Conservation (phyloP, 208 protist species). For the Leishmania turanica region DNA sequence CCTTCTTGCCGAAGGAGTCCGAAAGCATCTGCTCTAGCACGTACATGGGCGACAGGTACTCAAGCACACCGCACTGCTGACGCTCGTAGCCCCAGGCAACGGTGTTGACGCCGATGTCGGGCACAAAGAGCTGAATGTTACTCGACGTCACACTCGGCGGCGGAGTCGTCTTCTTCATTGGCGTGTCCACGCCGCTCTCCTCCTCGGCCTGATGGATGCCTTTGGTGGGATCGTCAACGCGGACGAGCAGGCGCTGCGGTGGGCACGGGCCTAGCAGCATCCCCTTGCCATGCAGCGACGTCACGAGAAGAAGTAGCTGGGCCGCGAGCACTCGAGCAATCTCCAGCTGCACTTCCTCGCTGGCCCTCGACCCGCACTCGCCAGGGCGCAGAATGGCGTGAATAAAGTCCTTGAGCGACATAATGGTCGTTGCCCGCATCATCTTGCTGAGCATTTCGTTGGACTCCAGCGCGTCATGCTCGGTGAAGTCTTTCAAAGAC, state of each 20-base stretch:
- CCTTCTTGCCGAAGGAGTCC: constrained; percentile 38
- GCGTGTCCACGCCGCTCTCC: constrained; percentile 18
- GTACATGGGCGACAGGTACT: constrained; percentile 81
- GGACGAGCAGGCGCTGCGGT: constrained; percentile 71
- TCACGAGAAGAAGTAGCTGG: constrained; percentile 74
- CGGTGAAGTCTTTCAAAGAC: constrained; percentile 25
- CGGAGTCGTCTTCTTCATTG: constrained; percentile 17
- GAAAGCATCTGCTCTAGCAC: constrained; percentile 70
- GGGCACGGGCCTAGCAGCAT: constrained; percentile 78
- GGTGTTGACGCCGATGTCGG: constrained; percentile 66
- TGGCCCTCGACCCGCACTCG: constrained; percentile 15
- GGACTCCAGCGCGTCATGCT: constrained; percentile 47
- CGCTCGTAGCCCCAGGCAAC: constrained; percentile 79
- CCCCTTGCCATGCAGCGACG: constrained; percentile 78
- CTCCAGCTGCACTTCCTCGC: constrained; percentile 57
- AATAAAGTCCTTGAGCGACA: constrained; percentile 80
- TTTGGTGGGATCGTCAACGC: constrained; percentile 36
- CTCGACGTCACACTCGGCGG: constrained; percentile 32
- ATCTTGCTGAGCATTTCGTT: constrained; percentile 56
- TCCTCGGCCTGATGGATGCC: constrained; percentile 9
- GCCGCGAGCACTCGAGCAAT: constrained; percentile 66
- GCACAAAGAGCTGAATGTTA: constrained; percentile 70
- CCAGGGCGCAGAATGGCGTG: constrained; percentile 49
- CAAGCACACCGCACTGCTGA: constrained; percentile 84
- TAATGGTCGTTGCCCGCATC: constrained; percentile 44